phyloP scores from a whole-genome alignment of 2,329 filamentous ascomycete genomes.

The Stagonosporopsis rhizophila region DNA sequence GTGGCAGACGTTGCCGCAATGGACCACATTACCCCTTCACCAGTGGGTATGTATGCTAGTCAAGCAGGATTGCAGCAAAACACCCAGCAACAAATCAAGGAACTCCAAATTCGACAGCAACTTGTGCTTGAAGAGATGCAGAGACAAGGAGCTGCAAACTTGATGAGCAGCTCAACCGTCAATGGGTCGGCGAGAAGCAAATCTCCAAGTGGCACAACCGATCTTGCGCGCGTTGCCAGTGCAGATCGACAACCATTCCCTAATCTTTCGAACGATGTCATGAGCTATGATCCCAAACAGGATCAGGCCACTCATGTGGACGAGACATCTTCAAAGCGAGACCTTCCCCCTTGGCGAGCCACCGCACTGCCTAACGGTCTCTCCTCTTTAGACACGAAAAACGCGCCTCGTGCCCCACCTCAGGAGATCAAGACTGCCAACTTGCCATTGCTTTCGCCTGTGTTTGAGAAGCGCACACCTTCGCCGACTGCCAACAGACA shows the following conservation, averaged over 20 bases:
- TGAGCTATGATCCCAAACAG: conserved; percentile 37
- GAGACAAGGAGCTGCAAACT: conserved; percentile 36
- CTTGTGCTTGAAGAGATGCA: conserved; percentile 44
- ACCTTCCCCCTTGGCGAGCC: conserved; percentile 40
- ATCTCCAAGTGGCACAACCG: conserved; percentile 28
- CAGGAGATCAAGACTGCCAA: conserved; percentile 48
- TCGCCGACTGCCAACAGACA: conserved; percentile 68
- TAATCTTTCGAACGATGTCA: conserved; percentile 36
- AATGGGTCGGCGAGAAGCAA: conserved; percentile 37
- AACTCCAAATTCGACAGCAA: conserved; percentile 41
- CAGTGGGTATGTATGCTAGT: conserved; percentile 36
- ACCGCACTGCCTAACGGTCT: conserved; percentile 41
- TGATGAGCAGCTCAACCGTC: conserved; percentile 28
- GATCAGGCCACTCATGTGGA: conserved; percentile 32
- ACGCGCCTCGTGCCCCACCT: conserved; percentile 53
- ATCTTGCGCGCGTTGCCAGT: conserved; percentile 30
- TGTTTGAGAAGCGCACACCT: conserved; percentile 75
- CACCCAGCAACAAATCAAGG: conserved; percentile 36
- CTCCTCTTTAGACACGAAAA: conserved; percentile 47
- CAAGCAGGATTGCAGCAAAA: conserved; percentile 35
- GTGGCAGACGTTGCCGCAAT: conserved; percentile 32
- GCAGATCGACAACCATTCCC: conserved; percentile 39
- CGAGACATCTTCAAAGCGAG: conserved; percentile 41
- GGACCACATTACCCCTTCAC: conserved; percentile 20
- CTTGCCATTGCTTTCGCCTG: conserved; percentile 69